Base-by-base conservation (phyloP, 1,284 basidiomycete species). In the Ustilago sp. region DNA sequence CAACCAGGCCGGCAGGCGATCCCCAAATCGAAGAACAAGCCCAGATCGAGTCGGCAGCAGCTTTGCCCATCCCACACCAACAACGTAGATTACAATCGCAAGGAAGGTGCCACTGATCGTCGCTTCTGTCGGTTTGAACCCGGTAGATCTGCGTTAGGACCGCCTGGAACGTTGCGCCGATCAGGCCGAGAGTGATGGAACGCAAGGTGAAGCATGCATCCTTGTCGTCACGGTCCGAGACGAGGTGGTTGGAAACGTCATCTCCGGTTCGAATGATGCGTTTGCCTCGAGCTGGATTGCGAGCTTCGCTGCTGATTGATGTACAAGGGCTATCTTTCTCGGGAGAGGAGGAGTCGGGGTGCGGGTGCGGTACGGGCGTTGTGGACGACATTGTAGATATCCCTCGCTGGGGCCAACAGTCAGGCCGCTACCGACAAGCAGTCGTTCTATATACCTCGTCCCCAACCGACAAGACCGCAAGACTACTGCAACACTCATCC, bases 201-300 rank as follows among this genome's bases (percentile, higher is more conserved):
- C 91, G 88, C 75, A 91, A 89, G 0, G 91, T 91, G 28, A 91
- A 80, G 0, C 90, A 87, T 4, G 88, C 86, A 64, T 91, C 91
- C 2, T 88, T 89, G 77, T 91, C 91, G 83, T 92, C 91, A 32
- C 90, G 88, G 34, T 89, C 61, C 77, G 91, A 90, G 60, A 92
- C 87, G 17, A 90, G 88, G 74, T 88, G 89, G 59, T 88, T 88
- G 2, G 90, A 90, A 38, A 91, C 91, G 78, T 92, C 91, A 34
- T 53, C 35, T n/a, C 76, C 76, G 41, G 63, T 58, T 17, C 53
- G 39, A 28, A 74, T 68, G 11, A 74, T 59, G 3, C 45, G 35
- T 8, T 68, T 66, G 8, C 54, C 64, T 2, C 28, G 3, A 8
- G 17, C 47, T 39, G 7, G 47, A 43, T 28, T 59, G 51, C 7